Evolutionary conservation across 192 early-diverging fungal genomes (phyloP).

Genomic region (Linnemannia elongata): DNA sequence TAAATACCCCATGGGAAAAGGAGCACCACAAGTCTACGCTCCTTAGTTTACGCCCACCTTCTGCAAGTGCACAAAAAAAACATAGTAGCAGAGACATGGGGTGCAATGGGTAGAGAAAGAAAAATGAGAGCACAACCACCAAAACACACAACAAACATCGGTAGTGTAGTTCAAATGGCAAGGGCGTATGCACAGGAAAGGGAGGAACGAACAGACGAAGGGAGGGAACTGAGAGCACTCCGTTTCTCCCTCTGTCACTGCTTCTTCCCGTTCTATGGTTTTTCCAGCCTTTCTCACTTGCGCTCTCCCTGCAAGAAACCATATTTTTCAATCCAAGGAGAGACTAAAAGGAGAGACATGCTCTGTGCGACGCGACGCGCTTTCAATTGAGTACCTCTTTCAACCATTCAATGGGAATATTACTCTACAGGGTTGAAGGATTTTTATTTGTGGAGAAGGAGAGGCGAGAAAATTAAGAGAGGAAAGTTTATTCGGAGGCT

Average conservation of each 20-base stretch:
- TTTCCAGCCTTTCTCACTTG: not conserved
- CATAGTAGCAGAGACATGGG: not conserved
- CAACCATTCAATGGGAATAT: not conserved
- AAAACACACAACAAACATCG: not conserved
- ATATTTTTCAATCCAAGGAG: not conserved
- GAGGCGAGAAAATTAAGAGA: not conserved
- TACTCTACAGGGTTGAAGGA: not conserved
- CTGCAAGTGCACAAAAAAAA: not conserved
- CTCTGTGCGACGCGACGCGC: constrained; percentile 30
- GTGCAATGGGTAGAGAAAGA: not conserved
- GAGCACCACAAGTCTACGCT: not conserved
- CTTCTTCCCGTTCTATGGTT: not conserved
- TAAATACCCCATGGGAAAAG: not conserved
- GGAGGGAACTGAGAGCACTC: not conserved
- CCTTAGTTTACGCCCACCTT: not conserved
- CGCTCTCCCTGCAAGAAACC: not conserved
- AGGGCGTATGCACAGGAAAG: not conserved
- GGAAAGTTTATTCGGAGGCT: not conserved
- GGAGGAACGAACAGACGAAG: not conserved
- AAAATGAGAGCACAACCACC: not conserved
- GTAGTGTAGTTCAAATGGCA: not conserved
- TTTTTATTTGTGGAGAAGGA: constrained; percentile 3
- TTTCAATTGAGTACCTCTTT: constrained; percentile 5
- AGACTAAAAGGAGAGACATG: constrained; percentile 1
- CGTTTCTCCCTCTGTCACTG: not conserved